Conservation (phyloP, 306 rosid genomes). For the Heteromeles arbutifolia region DNA sequence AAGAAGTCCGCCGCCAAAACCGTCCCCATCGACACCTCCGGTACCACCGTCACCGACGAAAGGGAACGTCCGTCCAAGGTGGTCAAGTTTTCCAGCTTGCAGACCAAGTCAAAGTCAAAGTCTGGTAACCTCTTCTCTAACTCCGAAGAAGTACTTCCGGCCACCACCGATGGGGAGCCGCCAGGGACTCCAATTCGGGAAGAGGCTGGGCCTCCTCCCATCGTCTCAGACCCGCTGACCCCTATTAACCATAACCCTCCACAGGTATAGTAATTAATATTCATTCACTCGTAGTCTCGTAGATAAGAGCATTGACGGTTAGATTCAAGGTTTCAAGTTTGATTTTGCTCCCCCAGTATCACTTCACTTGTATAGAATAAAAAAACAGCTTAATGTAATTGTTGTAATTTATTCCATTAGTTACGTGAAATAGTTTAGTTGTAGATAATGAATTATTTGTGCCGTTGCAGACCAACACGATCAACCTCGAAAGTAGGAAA, state of each 20-base stretch:
- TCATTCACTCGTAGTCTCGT: background rate
- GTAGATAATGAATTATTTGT: background rate
- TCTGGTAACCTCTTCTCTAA: background rate
- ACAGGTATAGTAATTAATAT: slow-evolving; percentile 22
- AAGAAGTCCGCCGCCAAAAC: slow-evolving; percentile 36
- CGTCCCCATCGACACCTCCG: slow-evolving; percentile 43
- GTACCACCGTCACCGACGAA: slow-evolving; percentile 15
- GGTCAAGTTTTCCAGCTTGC: background rate
- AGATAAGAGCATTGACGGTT: background rate
- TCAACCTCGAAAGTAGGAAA: slow-evolving; percentile 6
- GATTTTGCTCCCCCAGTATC: background rate
- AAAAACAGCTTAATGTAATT: too few relatives aligned
- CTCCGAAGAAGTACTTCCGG: background rate
- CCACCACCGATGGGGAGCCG: background rate
- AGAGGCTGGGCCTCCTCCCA: background rate
- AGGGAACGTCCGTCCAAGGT: background rate
- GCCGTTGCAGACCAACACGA: background rate
- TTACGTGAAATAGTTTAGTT: background rate
- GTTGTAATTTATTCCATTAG: background rate
- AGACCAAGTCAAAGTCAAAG: slow-evolving; percentile 14
- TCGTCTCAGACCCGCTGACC: background rate
- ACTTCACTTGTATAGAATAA: too few relatives aligned
- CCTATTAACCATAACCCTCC: slow-evolving; percentile 4
- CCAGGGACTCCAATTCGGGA: background rate
- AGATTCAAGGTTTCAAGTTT: background rate